Evolutionary conservation across 768 basidiomycete species (phyloP).

Genomic region (Pholiota microspora): DNA sequence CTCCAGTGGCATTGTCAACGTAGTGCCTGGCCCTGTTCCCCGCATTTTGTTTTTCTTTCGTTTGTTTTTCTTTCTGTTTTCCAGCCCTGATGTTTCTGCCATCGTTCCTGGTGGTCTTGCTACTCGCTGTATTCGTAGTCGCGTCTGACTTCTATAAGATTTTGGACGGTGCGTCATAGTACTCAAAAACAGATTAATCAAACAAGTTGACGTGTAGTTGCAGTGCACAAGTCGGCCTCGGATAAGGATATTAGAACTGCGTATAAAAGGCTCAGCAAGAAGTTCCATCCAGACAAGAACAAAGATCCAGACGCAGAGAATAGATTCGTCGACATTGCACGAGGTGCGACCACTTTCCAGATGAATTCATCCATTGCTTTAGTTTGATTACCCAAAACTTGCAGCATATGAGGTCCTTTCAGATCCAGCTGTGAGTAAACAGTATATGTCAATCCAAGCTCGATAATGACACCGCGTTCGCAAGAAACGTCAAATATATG

Average conservation of each 20-base stretch:
- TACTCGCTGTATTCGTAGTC: constrained; percentile 33
- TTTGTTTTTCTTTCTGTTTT: constrained; percentile 9
- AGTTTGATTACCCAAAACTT: constrained; percentile 3
- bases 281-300: constrained; percentile 96
- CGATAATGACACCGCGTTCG: not conserved
- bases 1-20: constrained; percentile 6
- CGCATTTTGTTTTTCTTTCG: constrained; percentile 11
- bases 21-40: constrained; percentile 14
- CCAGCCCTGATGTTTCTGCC: constrained; percentile 31
- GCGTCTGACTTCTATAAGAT: constrained; percentile 82
- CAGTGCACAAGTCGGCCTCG: constrained; percentile 73
- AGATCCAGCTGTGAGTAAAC: constrained; percentile 62
- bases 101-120: constrained; percentile 34
- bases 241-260: constrained; percentile 90
- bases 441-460: not conserved
- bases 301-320: constrained; percentile 78
- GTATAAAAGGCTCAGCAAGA: constrained; percentile 86
- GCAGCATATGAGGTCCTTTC: constrained; percentile 94
- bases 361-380: not conserved
- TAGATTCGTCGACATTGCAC: constrained; percentile 88
- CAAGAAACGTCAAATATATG: constrained; percentile 92
- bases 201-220: not conserved
- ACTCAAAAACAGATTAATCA: constrained; percentile 27
- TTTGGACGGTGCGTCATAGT: constrained; percentile 66
- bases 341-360: constrained; percentile 50